Base-by-base conservation (phyloP, 306 rosid genomes). In the Vicia villosa region DNA sequence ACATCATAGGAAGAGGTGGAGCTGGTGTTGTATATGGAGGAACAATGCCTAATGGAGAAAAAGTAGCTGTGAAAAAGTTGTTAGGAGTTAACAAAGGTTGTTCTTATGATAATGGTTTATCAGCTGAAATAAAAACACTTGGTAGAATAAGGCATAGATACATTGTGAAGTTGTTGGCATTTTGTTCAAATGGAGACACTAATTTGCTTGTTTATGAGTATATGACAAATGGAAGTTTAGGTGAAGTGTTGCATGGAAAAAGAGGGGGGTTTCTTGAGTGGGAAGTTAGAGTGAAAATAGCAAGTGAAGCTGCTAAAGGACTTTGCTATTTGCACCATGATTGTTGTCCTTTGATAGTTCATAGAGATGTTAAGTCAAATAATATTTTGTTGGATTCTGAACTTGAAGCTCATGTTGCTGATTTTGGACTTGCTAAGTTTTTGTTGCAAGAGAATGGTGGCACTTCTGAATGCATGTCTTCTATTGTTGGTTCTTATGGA, bases 361-460 rank as follows among this genome's bases (percentile, higher is more conserved):
- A 92, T 22, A 83, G 98, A 38, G 98, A 92, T 67, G 98, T 92
- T 5, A 92, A 92, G 82, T 92, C 98, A 58, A 92, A 92, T 79
- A 92, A 92, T 80, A 92, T 92, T 30, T 47, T 92, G 72, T 78
- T 92, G 34, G 74, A 89, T 82, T 81, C 92, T 24, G 88, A 89
- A 20, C 86, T 79, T 47, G 98, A 92, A 80, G 98, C 96, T 78
- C 98, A 92, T 82, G 96, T 92, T 30, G 98, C 98, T 16, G 98
- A 92, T 52, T 92, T 92, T 65, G 97, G 97, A 10, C 90, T 92
- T 6, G 97, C 97, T 84, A 92, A 92, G 86, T 87, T 89, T 82
- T 78, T 92, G 85, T 74, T 92, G 83, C 92, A 80, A 28, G 96
- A 87, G 69, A 79, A 84, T 56, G 38, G 38, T 56, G 97, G 92